A percentile compares a stretch with the other conserved stretches of the same genome.
phyloP scores from a whole-genome alignment of 2,329 filamentous ascomycete genomes.

The Epichloe sp. region DNA sequence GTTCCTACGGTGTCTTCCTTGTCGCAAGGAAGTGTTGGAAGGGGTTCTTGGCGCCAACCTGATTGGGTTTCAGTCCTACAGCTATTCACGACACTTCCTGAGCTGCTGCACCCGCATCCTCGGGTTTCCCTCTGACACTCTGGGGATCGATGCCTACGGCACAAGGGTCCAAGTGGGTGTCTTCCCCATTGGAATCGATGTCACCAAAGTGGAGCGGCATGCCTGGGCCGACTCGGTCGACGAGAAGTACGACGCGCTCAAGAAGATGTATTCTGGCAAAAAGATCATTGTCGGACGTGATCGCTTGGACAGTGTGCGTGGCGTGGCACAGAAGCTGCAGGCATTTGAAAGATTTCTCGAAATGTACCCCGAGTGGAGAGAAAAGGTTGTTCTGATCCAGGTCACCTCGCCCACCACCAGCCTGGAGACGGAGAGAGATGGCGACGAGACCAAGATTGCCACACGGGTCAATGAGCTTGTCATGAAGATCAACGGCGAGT shows the following conservation, averaged over 20 bases:
- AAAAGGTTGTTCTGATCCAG: constrained; percentile 86
- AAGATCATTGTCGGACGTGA: constrained; percentile 93
- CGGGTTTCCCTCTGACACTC: constrained; percentile 75
- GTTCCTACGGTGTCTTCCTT: constrained; percentile 77
- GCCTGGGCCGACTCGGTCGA: constrained; percentile 62
- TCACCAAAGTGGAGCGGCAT: constrained; percentile 58
- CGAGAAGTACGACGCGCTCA: constrained; percentile 59
- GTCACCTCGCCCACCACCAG: constrained; percentile 82
- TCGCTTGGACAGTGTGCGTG: constrained; percentile 81
- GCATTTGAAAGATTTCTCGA: constrained; percentile 89
- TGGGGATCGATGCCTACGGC: constrained; percentile 80
- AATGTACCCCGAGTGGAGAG: constrained; percentile 80
- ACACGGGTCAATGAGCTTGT: constrained; percentile 85
- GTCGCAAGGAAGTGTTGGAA: constrained; percentile 80
- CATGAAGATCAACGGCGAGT: constrained; percentile 80
- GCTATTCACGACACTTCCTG: constrained; percentile 87
- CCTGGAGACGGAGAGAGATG: constrained; percentile 65
- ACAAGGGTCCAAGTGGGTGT: constrained; percentile 82
- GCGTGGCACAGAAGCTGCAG: constrained; percentile 90
- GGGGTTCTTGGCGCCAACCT: constrained; percentile 85
- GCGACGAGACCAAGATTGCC: constrained; percentile 66
- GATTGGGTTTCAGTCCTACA: constrained; percentile 90
- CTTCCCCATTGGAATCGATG: constrained; percentile 90
- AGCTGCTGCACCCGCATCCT: constrained; percentile 87
- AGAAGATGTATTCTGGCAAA: constrained; percentile 70